phyloP scores from a whole-genome alignment of 495 filamentous ascomycete species.

The Penicillium longicatenatum region DNA sequence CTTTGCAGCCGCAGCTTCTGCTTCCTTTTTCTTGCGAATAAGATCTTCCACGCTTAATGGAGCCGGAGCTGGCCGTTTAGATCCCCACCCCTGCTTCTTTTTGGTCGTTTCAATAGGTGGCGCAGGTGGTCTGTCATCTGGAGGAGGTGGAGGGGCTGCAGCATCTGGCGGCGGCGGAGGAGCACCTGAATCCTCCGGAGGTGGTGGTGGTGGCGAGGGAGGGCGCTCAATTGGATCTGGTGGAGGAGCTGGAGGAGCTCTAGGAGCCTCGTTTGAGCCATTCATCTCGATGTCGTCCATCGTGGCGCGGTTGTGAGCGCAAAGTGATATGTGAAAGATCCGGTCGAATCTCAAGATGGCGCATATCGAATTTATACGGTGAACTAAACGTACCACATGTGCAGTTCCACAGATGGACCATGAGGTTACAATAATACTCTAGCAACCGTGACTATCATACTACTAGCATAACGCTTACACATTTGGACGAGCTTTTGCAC shows the following conservation, averaged over 20 bases:
- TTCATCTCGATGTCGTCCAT: conserved; percentile 35
- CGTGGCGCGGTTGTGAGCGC: conserved; percentile 6
- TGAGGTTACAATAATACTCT: background rate
- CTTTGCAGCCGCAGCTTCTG: conserved; percentile 75
- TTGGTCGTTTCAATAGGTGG: conserved; percentile 43
- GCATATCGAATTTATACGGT: conserved; percentile 38
- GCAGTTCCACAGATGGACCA: conserved; percentile 4
- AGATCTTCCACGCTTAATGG: conserved; percentile 79
- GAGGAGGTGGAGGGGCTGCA: conserved; percentile 57
- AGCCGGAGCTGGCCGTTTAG: conserved; percentile 36
- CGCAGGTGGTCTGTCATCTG: conserved; percentile 35
- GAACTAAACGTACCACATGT: conserved; percentile 13
- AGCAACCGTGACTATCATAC: no score
- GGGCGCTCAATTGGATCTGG: conserved; percentile 30
- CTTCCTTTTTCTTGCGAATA: conserved; percentile 74
- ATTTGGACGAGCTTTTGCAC: no score
- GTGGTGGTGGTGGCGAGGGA: conserved; percentile 57
- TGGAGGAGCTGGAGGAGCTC: conserved; percentile 18
- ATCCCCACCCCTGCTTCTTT: conserved; percentile 60
- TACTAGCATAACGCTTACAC: no score
- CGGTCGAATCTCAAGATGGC: conserved; percentile 14
- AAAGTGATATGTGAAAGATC: conserved; percentile 1
- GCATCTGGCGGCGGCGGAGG: conserved; percentile 49
- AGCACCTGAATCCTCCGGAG: conserved; percentile 47
- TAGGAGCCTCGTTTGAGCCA: conserved; percentile 17